These are phyloP conservation scores for Calendula officinalis DNA, from an alignment of 129 eudicot genomes.

Conservation along the genomic window DNA sequence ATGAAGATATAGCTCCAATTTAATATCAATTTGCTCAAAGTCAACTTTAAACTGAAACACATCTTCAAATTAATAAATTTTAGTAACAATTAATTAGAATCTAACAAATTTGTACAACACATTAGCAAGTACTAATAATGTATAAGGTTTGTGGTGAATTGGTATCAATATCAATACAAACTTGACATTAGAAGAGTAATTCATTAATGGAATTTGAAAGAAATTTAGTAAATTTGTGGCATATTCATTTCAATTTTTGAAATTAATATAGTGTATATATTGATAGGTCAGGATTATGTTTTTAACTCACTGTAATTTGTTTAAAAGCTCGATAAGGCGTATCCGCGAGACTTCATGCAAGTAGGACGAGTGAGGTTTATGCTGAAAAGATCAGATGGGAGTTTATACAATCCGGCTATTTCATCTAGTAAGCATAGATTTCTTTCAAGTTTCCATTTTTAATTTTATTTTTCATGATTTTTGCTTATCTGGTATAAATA, in stretches of 20 bases:
- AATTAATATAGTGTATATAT: no score
- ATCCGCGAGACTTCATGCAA: slow-evolving; percentile 96
- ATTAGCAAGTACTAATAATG: no score
- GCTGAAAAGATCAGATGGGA: slow-evolving; percentile 81
- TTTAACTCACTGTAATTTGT: slow-evolving; percentile 2
- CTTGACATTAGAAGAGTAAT: no score
- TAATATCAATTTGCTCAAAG: background rate
- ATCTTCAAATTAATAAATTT: no score
- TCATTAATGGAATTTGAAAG: no score
- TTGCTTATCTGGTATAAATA: background rate
- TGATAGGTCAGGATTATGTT: no score
- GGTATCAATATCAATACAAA: no score
- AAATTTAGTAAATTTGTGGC: slow-evolving; percentile 10
- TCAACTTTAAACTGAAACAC: no score
- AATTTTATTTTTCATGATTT: background rate
- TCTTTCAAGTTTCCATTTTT: background rate
- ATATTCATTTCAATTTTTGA: background rate
- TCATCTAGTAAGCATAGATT: slow-evolving; percentile 64
- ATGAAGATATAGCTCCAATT: background rate
- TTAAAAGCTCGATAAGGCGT: slow-evolving; percentile 74
- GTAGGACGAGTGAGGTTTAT: slow-evolving; percentile 81
- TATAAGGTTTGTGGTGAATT: no score
- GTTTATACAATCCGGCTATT: slow-evolving; percentile 59
- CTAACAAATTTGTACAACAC: no score
- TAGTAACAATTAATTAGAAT: no score